Percentiles rank a stretch among this genome's conserved stretches.
Evolutionary conservation across 257 asterid species (phyloP).

Genomic region (Scutellaria minor): DNA sequence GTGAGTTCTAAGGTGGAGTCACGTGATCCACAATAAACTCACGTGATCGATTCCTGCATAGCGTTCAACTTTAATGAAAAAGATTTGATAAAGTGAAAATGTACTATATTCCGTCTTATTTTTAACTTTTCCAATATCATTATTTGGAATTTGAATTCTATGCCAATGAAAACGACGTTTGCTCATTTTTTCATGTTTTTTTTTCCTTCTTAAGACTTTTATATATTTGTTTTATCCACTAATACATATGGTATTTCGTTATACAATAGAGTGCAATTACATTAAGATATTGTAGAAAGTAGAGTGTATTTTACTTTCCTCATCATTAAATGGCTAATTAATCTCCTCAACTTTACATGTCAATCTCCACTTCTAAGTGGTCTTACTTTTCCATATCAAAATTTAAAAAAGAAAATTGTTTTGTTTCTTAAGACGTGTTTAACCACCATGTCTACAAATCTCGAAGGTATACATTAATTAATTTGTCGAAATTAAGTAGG

Average conservation of each 20-base stretch:
- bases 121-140: too few species aligned
- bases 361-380: slow-evolving; percentile 14
- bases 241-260: too few species aligned
- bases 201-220: too few species aligned
- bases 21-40: slow-evolving; percentile 40
- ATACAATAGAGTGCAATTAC: too few species aligned
- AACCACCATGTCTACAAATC: slow-evolving; percentile 10
- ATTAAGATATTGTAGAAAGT: too few species aligned
- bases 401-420: background rate
- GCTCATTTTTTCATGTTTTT: too few species aligned
- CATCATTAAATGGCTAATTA: background rate
- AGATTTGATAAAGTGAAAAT: too few species aligned
- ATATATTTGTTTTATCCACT: too few species aligned
- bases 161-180: too few species aligned
- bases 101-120: too few species aligned
- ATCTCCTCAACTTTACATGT: slow-evolving; percentile 12
- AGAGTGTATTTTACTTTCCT: background rate
- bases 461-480: background rate
- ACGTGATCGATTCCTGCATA: slow-evolving; percentile 33
- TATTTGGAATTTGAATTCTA: too few species aligned
- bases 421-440: background rate
- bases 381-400: background rate
- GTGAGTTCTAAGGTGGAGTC: slow-evolving; percentile 35
- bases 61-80: too few species aligned
- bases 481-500: background rate